A percentile compares a stretch with the other conserved stretches of the same genome.
These are phyloP conservation scores for Fraxinus greggii DNA, from an alignment of 305 asterid genomes.

Conservation along the genomic window DNA sequence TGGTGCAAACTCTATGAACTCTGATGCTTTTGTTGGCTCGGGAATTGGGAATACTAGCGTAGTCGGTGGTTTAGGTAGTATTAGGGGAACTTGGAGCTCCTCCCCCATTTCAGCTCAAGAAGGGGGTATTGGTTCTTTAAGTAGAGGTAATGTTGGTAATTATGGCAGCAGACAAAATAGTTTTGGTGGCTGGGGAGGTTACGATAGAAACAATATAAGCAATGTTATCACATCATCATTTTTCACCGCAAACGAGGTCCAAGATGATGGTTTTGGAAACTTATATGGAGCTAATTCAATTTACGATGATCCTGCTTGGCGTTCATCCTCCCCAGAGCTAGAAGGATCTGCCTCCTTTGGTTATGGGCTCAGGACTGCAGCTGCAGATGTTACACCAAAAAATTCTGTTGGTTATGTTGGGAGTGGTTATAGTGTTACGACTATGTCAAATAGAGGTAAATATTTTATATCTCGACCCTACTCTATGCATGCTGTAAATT, in stretches of 20 bases:
- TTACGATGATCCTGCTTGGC: slow-evolving; percentile 45
- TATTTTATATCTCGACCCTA: not conserved
- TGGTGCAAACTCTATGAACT: slow-evolving; percentile 33
- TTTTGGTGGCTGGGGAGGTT: slow-evolving; percentile 37
- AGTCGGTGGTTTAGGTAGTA: slow-evolving; percentile 51
- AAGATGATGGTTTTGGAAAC: slow-evolving; percentile 44
- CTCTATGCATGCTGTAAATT: not conserved
- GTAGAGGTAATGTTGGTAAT: slow-evolving; percentile 31
- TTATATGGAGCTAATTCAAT: slow-evolving; percentile 48
- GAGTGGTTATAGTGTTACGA: slow-evolving; percentile 42
- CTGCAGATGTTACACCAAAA: slow-evolving; percentile 31
- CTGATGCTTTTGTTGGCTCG: slow-evolving; percentile 44
- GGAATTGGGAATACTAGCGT: slow-evolving; percentile 44
- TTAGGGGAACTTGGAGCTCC: slow-evolving; percentile 68
- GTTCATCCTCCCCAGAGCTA: slow-evolving; percentile 43
- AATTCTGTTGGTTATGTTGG: slow-evolving; percentile 46
- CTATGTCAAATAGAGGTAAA: slow-evolving; percentile 55
- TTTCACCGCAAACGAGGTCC: slow-evolving; percentile 38
- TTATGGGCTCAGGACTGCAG: slow-evolving; percentile 33
- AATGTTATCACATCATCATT: slow-evolving; percentile 38
- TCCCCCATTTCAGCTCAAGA: slow-evolving; percentile 49
- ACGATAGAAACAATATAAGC: slow-evolving; percentile 44
- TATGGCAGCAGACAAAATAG: slow-evolving; percentile 38
- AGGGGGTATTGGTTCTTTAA: slow-evolving; percentile 40
- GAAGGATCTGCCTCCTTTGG: slow-evolving; percentile 40